Evolutionary conservation across 2,329 filamentous ascomycete genomes (phyloP), one percentile per base, ranked within the genome.

Genomic region (Hirsutella rhossiliensis): DNA sequence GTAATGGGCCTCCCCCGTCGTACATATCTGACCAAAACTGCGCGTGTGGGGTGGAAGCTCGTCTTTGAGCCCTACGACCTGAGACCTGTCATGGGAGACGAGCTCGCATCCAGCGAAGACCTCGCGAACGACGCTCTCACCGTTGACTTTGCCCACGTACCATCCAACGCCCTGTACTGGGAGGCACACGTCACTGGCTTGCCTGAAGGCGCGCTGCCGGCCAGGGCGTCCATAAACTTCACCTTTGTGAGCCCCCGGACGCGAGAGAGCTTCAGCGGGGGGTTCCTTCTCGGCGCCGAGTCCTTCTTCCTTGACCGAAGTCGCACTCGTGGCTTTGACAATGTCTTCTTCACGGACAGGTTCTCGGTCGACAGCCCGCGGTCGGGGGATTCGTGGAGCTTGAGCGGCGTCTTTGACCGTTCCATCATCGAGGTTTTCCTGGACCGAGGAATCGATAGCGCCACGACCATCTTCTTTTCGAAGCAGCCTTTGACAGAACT

Each of bases 151-250:
- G 64, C 67, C 3, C 45, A 57, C 11, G 59, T 78, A 3, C 48
- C 62, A 13, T 73, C 73, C 9, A 67, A 71, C 11, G 71, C 74
- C 0, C 51, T 81, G 12, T 73, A 72, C 54, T 70, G 78, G 52
- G 68, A 75, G 46, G 65, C 69, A 37, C 74, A 76, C 50, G 61
- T 79, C 34, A 72, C 69, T 11, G 62, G 57, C 0, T 49, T 61
- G 7, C 54, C 57, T 0, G 40, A 51, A 1, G 41, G 20, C 1
- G 50, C 50, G 2, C 39, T 57, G 0, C 18, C 50, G 0, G 38
- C 51, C 3, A 50, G 47, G 1, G 54, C 59, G 1, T 54, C 53
- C 0, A 37, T 63, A 28, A 58, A 60, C 37, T 60, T 62, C 27
- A 57, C 53, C 0, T 53, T 61, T 27, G 9, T 42, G 1, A 56